Evolutionary conservation across 345 rosid genomes (phyloP), one percentile per base, ranked within the genome.

Genomic region (Brassica rapa): DNA sequence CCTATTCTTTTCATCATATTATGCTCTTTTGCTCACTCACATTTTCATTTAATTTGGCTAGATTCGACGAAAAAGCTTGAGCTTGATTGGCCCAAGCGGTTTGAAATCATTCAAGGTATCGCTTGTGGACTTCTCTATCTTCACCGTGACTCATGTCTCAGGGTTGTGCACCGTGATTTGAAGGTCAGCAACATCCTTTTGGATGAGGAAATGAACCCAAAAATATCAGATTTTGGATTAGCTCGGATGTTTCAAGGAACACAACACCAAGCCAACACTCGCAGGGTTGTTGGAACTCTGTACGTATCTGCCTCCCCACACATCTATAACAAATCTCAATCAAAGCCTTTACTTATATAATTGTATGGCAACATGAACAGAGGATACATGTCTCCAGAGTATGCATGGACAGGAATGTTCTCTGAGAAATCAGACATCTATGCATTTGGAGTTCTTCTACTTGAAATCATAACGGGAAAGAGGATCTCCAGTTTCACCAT

Each of bases 341-440:
- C 63, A 61, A 62, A 78, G 51, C 15, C 16, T 51, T 30, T 43
- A 5, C 24, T 41, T 72, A 68, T 1, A 1, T 19, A 21, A 7
- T 21, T 12, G n/a, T 66, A 57, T 78, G 69, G 23, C 33, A 21
- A 8, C 21, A 73, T 73, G 70, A 67, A 51, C 83, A 88, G 97
- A 60, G 92, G 97, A 30, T 93, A 89, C 46, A 91, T 89, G 94
- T 84, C 98, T 1, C 94, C 93, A 1, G 92, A 93, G 59, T 87
- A 93, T 57, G 95, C 93, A 8, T 81, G 88, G 92, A 78, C 73
- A 32, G 93, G 93, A 0, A 64, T 75, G 49, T 91, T 89, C 77
- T 93, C 97, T 0, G 75, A 81, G 16, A 91, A 93, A 77, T 91
- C 97, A 0, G 94, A 93, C 56, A 88, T 91, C 1, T 91, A 83